Percentiles rank a stretch among this genome's conserved stretches.
These are phyloP conservation scores for Fusarium avenaceum DNA, from an alignment of 2,329 filamentous ascomycete genomes.

Conservation along the genomic window DNA sequence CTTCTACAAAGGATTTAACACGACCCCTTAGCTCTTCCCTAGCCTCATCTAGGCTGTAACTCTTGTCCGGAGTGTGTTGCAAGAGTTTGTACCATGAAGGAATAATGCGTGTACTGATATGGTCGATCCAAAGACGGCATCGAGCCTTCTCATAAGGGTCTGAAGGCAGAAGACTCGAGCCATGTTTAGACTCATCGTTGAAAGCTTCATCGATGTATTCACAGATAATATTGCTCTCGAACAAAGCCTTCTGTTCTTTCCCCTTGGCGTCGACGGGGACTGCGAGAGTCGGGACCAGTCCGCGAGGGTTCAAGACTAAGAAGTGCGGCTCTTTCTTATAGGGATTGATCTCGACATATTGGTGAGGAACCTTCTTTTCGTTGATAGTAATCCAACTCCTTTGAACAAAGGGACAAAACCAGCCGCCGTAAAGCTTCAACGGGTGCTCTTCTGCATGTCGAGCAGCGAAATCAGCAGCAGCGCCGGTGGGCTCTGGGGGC, in stretches of 20 bases:
- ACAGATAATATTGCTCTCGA: constrained; percentile 79
- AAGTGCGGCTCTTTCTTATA: constrained; percentile 79
- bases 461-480: constrained; percentile 62
- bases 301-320: constrained; percentile 79
- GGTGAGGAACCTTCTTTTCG: constrained; percentile 79
- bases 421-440: constrained; percentile 78
- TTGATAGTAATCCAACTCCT: constrained; percentile 79
- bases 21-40: constrained; percentile 69
- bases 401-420: constrained; percentile 81
- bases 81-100: constrained; percentile 76
- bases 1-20: constrained; percentile 70
- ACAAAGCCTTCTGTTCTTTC: constrained; percentile 69
- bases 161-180: constrained; percentile 67
- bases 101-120: constrained; percentile 75
- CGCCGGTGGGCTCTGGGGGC: constrained; percentile 62
- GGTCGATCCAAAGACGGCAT: constrained; percentile 80
- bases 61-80: constrained; percentile 66
- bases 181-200: constrained; percentile 58
- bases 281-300: constrained; percentile 78
- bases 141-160: constrained; percentile 75
- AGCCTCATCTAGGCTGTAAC: constrained; percentile 65
- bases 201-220: constrained; percentile 83
- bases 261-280: constrained; percentile 56
- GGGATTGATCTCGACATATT: constrained; percentile 84
- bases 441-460: constrained; percentile 62